A percentile compares a stretch with the other conserved stretches of the same genome.
phyloP scores from a whole-genome alignment of 1,139 yeast genomes.

The Arxiozyma heterogenica region DNA sequence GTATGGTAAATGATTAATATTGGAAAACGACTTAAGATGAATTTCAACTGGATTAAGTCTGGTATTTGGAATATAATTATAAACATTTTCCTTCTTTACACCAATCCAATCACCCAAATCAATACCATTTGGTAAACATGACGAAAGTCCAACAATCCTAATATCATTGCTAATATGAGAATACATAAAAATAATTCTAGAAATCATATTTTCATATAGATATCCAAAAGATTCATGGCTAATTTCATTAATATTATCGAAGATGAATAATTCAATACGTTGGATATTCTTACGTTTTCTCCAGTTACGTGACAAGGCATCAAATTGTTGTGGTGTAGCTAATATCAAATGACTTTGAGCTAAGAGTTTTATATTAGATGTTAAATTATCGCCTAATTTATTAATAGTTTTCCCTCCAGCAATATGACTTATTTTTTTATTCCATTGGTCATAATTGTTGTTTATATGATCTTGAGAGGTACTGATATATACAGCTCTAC shows the following conservation, averaged over 20 bases:
- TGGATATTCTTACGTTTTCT: constrained; percentile 63
- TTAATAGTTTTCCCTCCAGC: constrained; percentile 44
- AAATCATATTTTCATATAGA: constrained; percentile 56
- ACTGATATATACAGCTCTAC: constrained; percentile 58
- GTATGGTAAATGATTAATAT: constrained; percentile 42
- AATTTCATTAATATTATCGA: constrained; percentile 67
- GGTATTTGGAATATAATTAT: constrained; percentile 60
- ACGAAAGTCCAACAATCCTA: constrained; percentile 59
- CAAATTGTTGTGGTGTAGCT: constrained; percentile 75
- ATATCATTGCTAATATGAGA: constrained; percentile 47
- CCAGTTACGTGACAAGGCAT: constrained; percentile 70
- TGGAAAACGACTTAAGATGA: constrained; percentile 44
- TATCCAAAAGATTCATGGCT: constrained; percentile 52
- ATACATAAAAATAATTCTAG: constrained; percentile 63
- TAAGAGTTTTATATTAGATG: constrained; percentile 45
- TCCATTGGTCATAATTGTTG: constrained; percentile 42
- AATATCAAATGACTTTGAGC: constrained; percentile 58
- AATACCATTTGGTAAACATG: constrained; percentile 62
- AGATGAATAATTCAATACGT: constrained; percentile 55
- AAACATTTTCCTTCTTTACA: constrained; percentile 45
- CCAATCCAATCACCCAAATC: constrained; percentile 88
- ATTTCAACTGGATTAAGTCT: constrained; percentile 51
- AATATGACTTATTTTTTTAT: constrained; percentile 35
- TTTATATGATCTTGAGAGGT: constrained; percentile 55
- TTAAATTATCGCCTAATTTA: constrained; percentile 55